Base-by-base conservation (phyloP, 2,329 filamentous ascomycete genomes). In the Nigrospora oryzae region DNA sequence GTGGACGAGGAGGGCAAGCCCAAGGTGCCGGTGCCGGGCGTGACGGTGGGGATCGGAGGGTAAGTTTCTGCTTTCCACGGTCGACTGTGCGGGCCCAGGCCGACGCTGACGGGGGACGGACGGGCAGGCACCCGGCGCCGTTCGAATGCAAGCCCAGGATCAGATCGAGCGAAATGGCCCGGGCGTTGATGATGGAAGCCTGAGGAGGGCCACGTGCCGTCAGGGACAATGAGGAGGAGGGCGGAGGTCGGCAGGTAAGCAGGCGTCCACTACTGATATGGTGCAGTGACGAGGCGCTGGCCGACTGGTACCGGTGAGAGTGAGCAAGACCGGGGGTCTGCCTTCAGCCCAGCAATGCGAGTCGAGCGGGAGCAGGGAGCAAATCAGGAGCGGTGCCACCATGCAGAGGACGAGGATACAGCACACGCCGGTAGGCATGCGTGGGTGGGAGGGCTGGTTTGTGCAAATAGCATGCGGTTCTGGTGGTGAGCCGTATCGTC, bases 1-100 rank as follows among this genome's bases (percentile, higher is more conserved):
- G 46, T 54, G 14, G 64, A 63, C 35, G 54, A 53, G 12, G 49
- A 65, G 10, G 68, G 69, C 12, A 39, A 39, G 10, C 43, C 41
- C 15, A 46, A 36, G 14, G 44, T 46, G 11, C 49, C 49, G 14
- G 41, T 45, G 16, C 49, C 49, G 3, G 45, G 48, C 12, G 43
- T 51, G 10, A 42, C 41, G 13, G 44, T 50, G 7, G 49, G 49
- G 1, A 32, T 50, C 13, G 50, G 50, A 23, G 50, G 50, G 46
- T 49, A 41, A 43, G 46, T 41, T 31, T 10, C 14, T 31, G 4
- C 11, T 6, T 13, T 19, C 8, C 13, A 5, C 17, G 1, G 17
- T 11, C 16, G 38, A 32, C 32, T 31, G 23, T 19, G 15, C 5
- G 10, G 32, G 16, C 16, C 31, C 12, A 23, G 14, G 15, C 11